A percentile compares a stretch with the other conserved stretches of the same genome.
Evolutionary conservation across 140 eudicot species (phyloP).

Genomic region (Senecio squalidus): DNA sequence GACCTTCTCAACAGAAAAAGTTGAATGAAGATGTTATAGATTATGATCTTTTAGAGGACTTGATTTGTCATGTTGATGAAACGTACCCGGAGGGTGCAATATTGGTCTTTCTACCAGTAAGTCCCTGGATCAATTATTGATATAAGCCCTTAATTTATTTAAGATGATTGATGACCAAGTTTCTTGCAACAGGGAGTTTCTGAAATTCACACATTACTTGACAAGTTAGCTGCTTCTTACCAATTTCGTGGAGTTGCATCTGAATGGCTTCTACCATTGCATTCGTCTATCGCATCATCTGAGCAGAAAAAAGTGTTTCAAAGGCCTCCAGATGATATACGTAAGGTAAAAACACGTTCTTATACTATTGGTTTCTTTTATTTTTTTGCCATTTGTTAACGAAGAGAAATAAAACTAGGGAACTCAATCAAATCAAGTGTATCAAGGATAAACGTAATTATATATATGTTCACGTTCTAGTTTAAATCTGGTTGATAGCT

Average conservation of each 20-base stretch:
- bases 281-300: slow-evolving; percentile 81
- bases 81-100: slow-evolving; percentile 80
- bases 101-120: slow-evolving; percentile 83
- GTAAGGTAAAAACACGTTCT: slow-evolving; percentile 53
- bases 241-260: slow-evolving; percentile 78
- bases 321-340: slow-evolving; percentile 65
- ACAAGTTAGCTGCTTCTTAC: slow-evolving; percentile 71
- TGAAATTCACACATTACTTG: slow-evolving; percentile 68
- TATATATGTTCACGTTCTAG: too few relatives aligned
- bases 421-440: too few relatives aligned
- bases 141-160: not conserved
- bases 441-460: too few relatives aligned
- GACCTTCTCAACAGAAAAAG: slow-evolving; percentile 51
- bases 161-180: not conserved
- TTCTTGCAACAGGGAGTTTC: slow-evolving; percentile 68
- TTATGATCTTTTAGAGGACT: slow-evolving; percentile 91
- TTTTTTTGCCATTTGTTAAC: not conserved
- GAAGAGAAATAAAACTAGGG: not conserved
- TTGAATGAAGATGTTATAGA: slow-evolving; percentile 89
- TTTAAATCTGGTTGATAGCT: too few relatives aligned
- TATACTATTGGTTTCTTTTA: not conserved
- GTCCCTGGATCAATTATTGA: slow-evolving; percentile 12
- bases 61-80: slow-evolving; percentile 82
- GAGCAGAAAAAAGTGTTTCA: slow-evolving; percentile 84
- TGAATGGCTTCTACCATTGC: slow-evolving; percentile 88